Evolutionary conservation across 78 protist genomes (phyloP).

Genomic region (Dictyostelium intermedium): DNA sequence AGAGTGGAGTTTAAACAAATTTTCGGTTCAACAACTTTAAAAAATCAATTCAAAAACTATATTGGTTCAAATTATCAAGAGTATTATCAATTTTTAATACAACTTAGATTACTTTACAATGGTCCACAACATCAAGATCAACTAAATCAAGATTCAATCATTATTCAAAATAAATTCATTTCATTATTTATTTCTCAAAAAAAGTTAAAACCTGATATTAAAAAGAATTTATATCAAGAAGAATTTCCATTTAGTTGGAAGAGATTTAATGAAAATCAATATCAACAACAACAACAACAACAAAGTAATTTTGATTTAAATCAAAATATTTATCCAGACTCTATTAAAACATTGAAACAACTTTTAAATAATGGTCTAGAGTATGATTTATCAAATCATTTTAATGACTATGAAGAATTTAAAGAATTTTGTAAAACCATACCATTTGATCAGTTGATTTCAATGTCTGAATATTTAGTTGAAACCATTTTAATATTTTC

Average conservation of each 20-base stretch:
- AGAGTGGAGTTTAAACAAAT: background rate
- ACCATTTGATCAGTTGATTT: background rate
- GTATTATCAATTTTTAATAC: background rate
- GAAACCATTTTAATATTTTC: conserved; percentile 11
- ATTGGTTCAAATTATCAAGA: conserved; percentile 16
- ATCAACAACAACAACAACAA: background rate
- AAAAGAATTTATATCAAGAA: background rate
- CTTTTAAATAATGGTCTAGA: background rate
- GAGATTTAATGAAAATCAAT: background rate
- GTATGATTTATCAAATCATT: background rate
- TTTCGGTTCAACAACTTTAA: background rate
- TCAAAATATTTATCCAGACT: conserved; percentile 10
- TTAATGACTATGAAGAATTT: background rate
- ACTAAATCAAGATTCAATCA: conserved; percentile 1
- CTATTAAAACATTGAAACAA: conserved; percentile 19
- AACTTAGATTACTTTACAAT: background rate
- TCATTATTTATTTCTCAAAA: conserved; percentile 9
- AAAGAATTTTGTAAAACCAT: conserved; percentile 7
- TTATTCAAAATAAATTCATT: conserved; percentile 10
- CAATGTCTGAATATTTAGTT: background rate
- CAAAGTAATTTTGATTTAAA: background rate
- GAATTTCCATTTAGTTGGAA: conserved; percentile 25
- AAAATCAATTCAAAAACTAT: background rate
- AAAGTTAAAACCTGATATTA: background rate
- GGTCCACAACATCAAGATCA: background rate